Conservation (phyloP, 352 stramenopile species). For the Globisporangium megalacanthum region DNA sequence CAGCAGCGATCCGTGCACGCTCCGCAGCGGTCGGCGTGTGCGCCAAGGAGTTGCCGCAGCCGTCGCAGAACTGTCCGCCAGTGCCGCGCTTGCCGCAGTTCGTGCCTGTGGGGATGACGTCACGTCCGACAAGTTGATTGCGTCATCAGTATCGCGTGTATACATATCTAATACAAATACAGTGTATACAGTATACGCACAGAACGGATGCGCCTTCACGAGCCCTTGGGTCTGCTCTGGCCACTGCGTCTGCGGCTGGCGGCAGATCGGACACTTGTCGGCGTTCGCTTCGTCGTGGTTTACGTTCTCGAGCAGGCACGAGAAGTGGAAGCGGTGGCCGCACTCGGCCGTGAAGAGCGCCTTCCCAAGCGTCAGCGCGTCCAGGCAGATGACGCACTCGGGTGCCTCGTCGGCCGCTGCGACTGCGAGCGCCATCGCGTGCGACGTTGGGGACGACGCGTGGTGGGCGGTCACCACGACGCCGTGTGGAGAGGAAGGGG, state of each 20-base stretch:
- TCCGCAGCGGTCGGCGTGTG: slow-evolving; percentile 73
- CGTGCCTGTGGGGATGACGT: slow-evolving; percentile 32
- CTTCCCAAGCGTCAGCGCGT: slow-evolving; percentile 57
- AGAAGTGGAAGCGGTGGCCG: slow-evolving; percentile 84
- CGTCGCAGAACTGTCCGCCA: slow-evolving; percentile 67
- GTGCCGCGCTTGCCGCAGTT: slow-evolving; percentile 72
- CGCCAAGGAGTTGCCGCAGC: slow-evolving; percentile 63
- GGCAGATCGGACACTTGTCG: slow-evolving; percentile 87
- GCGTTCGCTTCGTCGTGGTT: slow-evolving; percentile 87
- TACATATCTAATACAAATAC: not conserved
- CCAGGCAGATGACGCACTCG: slow-evolving; percentile 84
- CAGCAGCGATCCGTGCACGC: slow-evolving; percentile 45
- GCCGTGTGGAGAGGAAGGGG: slow-evolving; percentile 10
- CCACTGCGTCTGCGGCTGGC: slow-evolving; percentile 79
- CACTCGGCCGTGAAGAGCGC: slow-evolving; percentile 84
- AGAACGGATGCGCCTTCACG: slow-evolving; percentile 82
- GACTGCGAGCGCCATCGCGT: not conserved
- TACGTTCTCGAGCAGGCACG: slow-evolving; percentile 82
- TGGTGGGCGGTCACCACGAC: not conserved
- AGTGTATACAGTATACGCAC: slow-evolving; percentile 21
- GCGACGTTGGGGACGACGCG: not conserved
- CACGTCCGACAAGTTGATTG: no score
- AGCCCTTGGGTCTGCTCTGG: slow-evolving; percentile 80
- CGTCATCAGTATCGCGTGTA: no score
- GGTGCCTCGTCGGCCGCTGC: slow-evolving; percentile 29